Conservation (phyloP, 2,329 filamentous ascomycete genomes). For the Alternaria ventricosa region DNA sequence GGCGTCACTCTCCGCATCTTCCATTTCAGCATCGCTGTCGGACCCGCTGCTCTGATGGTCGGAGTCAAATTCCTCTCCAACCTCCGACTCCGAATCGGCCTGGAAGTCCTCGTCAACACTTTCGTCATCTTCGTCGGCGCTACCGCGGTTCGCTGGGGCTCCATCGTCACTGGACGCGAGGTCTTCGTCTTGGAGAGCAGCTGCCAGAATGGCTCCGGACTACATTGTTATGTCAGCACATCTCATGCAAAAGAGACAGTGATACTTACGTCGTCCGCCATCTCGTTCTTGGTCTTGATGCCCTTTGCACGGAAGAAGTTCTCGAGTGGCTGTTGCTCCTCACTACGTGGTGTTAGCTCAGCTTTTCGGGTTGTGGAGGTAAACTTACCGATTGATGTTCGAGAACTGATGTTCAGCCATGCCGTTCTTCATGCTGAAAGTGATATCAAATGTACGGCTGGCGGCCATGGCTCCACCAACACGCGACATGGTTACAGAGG, state of each 20-base stretch:
- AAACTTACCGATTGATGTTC: conserved; percentile 85
- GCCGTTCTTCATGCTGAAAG: conserved; percentile 87
- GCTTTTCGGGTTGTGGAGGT: neutral
- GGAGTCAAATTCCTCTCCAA: conserved; percentile 94
- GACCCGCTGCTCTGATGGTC: conserved; percentile 85
- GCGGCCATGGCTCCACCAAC: conserved; percentile 93
- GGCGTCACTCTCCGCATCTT: conserved; percentile 65
- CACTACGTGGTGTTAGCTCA: conserved; percentile 55
- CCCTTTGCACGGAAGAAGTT: conserved; percentile 97
- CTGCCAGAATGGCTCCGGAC: conserved; percentile 70
- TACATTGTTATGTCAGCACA: conserved; percentile 41
- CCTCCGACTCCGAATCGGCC: conserved; percentile 89
- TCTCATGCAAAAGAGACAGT: neutral
- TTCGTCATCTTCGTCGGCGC: conserved; percentile 95
- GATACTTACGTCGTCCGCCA: conserved; percentile 84
- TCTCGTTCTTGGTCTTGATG: conserved; percentile 97
- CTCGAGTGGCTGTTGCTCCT: conserved; percentile 96
- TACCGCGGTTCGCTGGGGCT: conserved; percentile 79
- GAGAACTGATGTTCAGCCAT: conserved; percentile 92
- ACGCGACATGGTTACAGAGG: conserved; percentile 91
- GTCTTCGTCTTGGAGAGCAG: conserved; percentile 82
- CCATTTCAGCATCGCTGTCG: conserved; percentile 69
- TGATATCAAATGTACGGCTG: conserved; percentile 96
- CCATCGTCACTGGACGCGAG: conserved; percentile 80
- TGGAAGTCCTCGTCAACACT: conserved; percentile 96